Evolutionary conservation across 2,329 filamentous ascomycete genomes (phyloP).

Genomic region (Pseudogymnoascus destructans): DNA sequence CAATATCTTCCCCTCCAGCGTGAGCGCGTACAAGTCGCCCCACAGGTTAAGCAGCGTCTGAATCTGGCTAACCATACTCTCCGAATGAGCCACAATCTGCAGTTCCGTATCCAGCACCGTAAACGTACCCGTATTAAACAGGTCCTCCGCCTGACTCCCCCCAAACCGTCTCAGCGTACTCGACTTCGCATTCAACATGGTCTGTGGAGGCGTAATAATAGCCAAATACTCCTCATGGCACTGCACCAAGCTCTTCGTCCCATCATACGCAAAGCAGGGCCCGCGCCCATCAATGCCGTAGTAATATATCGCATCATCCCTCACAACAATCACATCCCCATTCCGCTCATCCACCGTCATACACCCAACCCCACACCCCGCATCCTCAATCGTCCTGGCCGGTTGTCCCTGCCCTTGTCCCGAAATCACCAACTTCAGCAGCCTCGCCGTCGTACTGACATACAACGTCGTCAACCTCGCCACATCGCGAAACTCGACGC

Average conservation of each 20-base stretch:
- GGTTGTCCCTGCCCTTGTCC: conserved; percentile 82
- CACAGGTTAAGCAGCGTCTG: conserved; percentile 73
- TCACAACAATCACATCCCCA: conserved; percentile 78
- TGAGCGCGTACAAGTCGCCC: conserved; percentile 85
- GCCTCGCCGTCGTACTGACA: conserved; percentile 78
- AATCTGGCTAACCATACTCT: conserved; percentile 69
- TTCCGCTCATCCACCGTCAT: conserved; percentile 75
- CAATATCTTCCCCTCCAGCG: conserved; percentile 80
- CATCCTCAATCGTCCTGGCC: conserved; percentile 76
- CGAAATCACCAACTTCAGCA: conserved; percentile 75
- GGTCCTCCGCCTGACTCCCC: conserved; percentile 55
- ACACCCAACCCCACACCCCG: conserved; percentile 83
- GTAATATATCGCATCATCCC: conserved; percentile 91
- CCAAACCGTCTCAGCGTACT: conserved; percentile 58
- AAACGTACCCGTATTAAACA: conserved; percentile 80
- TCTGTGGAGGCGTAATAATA: conserved; percentile 60
- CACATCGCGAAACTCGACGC: conserved; percentile 61
- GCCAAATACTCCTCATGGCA: conserved; percentile 78
- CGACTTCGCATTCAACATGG: conserved; percentile 38
- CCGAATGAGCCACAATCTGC: conserved; percentile 78
- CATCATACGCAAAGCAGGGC: conserved; percentile 81
- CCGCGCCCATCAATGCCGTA: conserved; percentile 78
- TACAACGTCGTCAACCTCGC: conserved; percentile 61
- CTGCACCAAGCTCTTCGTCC: conserved; percentile 69
- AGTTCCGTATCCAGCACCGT: conserved; percentile 85